phyloP scores from a whole-genome alignment of 106 monocot species.

The Dioscorea zingiberensis region DNA sequence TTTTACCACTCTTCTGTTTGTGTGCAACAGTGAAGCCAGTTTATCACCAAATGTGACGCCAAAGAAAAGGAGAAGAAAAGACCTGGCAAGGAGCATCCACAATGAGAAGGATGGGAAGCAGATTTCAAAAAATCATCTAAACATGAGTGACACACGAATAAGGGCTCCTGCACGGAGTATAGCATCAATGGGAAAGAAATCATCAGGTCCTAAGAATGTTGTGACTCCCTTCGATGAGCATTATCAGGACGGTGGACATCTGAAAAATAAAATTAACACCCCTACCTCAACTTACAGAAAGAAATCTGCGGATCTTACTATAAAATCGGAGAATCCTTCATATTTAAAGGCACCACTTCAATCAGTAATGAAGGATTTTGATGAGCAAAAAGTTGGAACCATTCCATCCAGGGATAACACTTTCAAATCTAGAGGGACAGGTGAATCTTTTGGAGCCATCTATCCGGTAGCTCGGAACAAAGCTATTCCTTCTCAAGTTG shows the following conservation, averaged over 20 bases:
- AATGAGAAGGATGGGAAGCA: constrained; percentile 20
- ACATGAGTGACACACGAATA: constrained; percentile 31
- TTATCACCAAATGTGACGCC: constrained; percentile 43
- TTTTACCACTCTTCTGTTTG: background rate
- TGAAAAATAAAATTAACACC: constrained; percentile 38
- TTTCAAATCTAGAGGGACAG: constrained; percentile 29
- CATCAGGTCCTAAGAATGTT: constrained; percentile 15
- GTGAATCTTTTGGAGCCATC: constrained; percentile 28
- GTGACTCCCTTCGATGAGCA: constrained; percentile 27
- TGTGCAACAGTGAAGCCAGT: constrained; percentile 49
- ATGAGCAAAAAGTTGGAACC: constrained; percentile 35
- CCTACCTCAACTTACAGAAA: constrained; percentile 31
- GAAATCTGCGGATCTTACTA: constrained; percentile 24
- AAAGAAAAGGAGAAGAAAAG: constrained; percentile 84
- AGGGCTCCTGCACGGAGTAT: constrained; percentile 65
- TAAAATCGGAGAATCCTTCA: constrained; percentile 18
- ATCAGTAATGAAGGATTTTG: constrained; percentile 34
- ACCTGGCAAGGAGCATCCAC: background rate
- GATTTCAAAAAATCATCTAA: constrained; percentile 24
- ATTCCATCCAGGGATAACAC: constrained; percentile 19
- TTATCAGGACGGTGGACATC: constrained; percentile 43
- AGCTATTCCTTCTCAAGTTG: constrained; percentile 35
- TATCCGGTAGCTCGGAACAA: constrained; percentile 38
- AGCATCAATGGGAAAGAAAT: constrained; percentile 43
- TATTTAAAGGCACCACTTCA: constrained; percentile 22